These are phyloP conservation scores for Cnidoscolus chayamansa DNA, from an alignment of 441 rosid species.

Conservation along the genomic window DNA sequence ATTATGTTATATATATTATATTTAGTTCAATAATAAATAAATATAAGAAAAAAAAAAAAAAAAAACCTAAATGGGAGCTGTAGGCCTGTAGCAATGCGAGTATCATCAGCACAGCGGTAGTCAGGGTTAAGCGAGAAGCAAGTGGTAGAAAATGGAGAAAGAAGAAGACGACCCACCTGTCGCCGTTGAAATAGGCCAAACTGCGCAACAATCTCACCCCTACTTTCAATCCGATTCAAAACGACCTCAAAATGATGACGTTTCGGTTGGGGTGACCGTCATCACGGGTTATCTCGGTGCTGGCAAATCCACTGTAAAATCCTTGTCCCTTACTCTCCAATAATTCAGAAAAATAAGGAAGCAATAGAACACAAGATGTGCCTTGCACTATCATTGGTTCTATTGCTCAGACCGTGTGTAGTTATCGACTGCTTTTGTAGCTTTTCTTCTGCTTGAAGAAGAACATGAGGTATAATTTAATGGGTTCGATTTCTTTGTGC, in stretches of 20 bases:
- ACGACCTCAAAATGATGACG: constrained; percentile 26
- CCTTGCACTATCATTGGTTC: not conserved
- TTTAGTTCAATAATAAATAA: too few relatives aligned
- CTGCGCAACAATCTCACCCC: not conserved
- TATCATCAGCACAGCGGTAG: too few relatives aligned
- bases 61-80: too few relatives aligned
- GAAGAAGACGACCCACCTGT: constrained; percentile 74
- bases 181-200: constrained; percentile 45
- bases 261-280: constrained; percentile 72
- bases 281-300: constrained; percentile 96
- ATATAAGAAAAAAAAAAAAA: too few relatives aligned
- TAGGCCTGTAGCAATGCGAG: too few relatives aligned
- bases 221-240: constrained; percentile 6
- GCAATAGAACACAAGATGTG: too few relatives aligned
- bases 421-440: not conserved
- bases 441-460: not conserved
- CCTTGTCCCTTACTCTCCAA: not conserved
- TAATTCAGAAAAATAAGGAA: too few relatives aligned
- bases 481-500: too few relatives aligned
- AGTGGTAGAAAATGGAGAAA: constrained; percentile 40
- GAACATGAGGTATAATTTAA: too few relatives aligned
- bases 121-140: too few relatives aligned
- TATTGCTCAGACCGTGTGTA: not conserved
- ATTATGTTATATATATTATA: too few relatives aligned
- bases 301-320: constrained; percentile 83